These are phyloP conservation scores for Sporothrix brunneoviolacea DNA, from an alignment of 2,329 filamentous ascomycete genomes.

Conservation along the genomic window DNA sequence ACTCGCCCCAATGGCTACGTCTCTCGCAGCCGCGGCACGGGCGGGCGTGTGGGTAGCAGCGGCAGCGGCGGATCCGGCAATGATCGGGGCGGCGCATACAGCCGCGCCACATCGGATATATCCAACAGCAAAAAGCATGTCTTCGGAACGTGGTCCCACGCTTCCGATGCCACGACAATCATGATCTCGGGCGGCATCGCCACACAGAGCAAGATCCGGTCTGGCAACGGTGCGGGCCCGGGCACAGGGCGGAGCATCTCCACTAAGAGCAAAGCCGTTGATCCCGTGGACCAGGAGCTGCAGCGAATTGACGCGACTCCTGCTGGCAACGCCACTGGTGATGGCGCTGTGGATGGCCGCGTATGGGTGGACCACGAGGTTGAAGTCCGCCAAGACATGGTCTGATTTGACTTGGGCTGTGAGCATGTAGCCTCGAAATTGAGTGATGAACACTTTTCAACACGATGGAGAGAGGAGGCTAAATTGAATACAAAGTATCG, in stretches of 20 bases:
- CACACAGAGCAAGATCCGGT: constrained; percentile 12
- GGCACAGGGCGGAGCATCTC: constrained; percentile 6
- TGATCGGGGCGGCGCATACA: constrained; percentile 2
- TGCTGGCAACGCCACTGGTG: not conserved
- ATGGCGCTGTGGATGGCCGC: not conserved
- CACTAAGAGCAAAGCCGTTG: constrained; percentile 13
- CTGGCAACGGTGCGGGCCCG: not conserved
- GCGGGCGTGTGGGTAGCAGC: not conserved
- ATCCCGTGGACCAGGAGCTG: constrained; percentile 21
- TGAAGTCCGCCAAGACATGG: constrained; percentile 13
- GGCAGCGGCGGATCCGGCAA: not conserved
- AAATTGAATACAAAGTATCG: too few species aligned
- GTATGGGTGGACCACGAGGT: constrained; percentile 20
- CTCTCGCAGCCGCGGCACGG: not conserved
- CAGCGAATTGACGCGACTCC: constrained; percentile 18
- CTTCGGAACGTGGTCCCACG: constrained; percentile 10
- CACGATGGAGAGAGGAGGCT: too few species aligned
- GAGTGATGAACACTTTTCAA: too few species aligned
- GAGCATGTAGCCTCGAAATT: too few species aligned
- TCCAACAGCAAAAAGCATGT: constrained; percentile 1
- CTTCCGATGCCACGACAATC: constrained; percentile 9
- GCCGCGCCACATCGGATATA: constrained; percentile 4
- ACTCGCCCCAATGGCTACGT: not conserved
- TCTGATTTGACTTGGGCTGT: not conserved
- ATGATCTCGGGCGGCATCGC: constrained; percentile 1